Percentiles rank a stretch among this genome's conserved stretches.
These are phyloP conservation scores for Potentilla sterilis DNA, from an alignment of 306 rosid genomes.

Conservation along the genomic window DNA sequence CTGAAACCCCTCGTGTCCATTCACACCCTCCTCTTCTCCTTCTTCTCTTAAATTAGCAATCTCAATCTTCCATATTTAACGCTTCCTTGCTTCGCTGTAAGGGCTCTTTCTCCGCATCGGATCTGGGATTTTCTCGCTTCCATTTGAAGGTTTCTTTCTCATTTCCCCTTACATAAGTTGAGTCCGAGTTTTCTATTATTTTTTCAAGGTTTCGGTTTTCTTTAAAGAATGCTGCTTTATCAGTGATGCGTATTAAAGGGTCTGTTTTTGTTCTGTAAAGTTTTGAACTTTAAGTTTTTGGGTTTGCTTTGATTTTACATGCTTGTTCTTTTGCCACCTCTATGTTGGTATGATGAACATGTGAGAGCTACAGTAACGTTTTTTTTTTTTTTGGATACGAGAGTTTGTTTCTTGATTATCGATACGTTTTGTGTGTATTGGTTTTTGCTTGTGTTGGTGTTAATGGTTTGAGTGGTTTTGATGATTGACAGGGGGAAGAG, in stretches of 20 bases:
- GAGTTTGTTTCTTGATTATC: background rate
- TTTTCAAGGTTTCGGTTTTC: constrained; percentile 11
- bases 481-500: constrained; percentile 20
- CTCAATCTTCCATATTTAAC: constrained; percentile 20
- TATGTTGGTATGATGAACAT: background rate
- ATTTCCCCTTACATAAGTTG: background rate
- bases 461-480: constrained; percentile 40
- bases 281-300: constrained; percentile 9
- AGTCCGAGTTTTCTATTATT: background rate
- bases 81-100: constrained; percentile 29
- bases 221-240: constrained; percentile 21
- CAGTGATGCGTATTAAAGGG: constrained; percentile 20
- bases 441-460: background rate
- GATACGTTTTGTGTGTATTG: background rate
- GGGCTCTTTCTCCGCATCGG: constrained; percentile 41
- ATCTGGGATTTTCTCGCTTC: constrained; percentile 61
- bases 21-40: background rate
- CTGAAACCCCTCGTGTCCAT: constrained; percentile 36
- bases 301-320: constrained; percentile 6
- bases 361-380: background rate
- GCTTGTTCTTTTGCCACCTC: background rate
- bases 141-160: constrained; percentile 39
- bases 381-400: background rate
- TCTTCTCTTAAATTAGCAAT: constrained; percentile 18
- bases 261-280: background rate